Base-by-base conservation (phyloP, 805 yeast species). In the Candida arabinofermentans region DNA sequence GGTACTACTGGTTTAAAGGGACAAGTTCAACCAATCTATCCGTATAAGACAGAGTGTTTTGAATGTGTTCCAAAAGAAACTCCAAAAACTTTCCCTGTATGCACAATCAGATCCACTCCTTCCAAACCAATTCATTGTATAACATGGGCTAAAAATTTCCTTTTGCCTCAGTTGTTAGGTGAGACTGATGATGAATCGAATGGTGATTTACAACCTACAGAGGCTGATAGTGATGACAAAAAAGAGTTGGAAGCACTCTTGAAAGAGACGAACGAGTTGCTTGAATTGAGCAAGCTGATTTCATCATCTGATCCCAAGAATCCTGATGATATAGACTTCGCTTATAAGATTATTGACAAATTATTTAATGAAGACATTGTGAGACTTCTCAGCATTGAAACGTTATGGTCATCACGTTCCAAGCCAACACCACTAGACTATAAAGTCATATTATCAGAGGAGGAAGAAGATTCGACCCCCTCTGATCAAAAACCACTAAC, bases 1-100 rank as follows among this genome's bases (percentile, higher is more conserved):
- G 99, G 99, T 8, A 90, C 98, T 0, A 86, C 96, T 0, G 99
- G 99, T 2, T 85, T 83, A 49, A 82, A 81, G 48, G 99, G 99
- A 18, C 96, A 93, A 60, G 86, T 86, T 26, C 96, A 88, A 57
- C 96, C 96, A 2, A 91, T 93, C 42, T 72, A 78, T 47, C 95
- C 96, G 1, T 79, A 82, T 39, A 52, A 66, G 36, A 80, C 95
- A 2, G 99, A 93, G 65, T 93, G 99, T 64, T 95, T 89, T 63
- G 96, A 89, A 47, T 93, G 99, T 63, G 78, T 81, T 21, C 78
- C 83, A 5, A 88, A 91, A 55, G 93, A 81, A 27, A 81, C 95
- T 0, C 96, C 97, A 5, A 89, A 86, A 56, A 75, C 93, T 0
- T 93, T 80, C 61, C 97, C 99, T 0, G 96, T 93, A 1, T 93